Evolutionary conservation across 495 filamentous ascomycete genomes (phyloP), one percentile per base, ranked within the genome.

Genomic region (Thozetella sp.): DNA sequence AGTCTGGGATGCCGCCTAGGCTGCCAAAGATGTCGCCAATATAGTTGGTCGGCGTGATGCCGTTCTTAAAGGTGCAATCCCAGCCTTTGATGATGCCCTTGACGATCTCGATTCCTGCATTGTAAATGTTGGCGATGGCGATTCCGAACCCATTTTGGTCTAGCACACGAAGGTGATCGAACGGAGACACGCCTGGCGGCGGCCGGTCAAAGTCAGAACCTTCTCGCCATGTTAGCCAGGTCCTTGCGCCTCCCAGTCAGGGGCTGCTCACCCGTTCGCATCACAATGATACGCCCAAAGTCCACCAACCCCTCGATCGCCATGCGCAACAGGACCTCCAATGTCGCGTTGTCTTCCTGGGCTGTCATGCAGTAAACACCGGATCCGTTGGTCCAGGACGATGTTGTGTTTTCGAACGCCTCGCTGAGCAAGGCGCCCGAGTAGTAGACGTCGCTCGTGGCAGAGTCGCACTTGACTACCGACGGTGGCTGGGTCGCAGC

Each of bases 321-420:
- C 2, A 78, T 79, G n/a, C 90, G 84, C 24, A 91, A 65, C 25
- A 93, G 71, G 24, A 83, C 87, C 64, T 89, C 87, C 17, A 92
- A 82, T 0, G 81, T 86, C 3, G 88, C 89, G 64, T 88, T 92
- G 66, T 93, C 90, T 67, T 93, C 90, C 66, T 92, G 90, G 13
- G 88, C 88, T 3, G 81, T 86, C 60, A 83, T 80, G 76, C 89
- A 92, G 72, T 92, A 92, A 2, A 77, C 67, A 4, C 86, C 88
- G 0, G 80, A 82, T 19, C 88, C 89, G 63, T 90, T 90, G 0
- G 90, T 92, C 70, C 85, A 80, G 15, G 89, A 60, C 13, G 63
- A 73, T 25, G 88, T 90, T 23, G 80, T 87, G 60, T 89, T 89
- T 58, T 83, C 84, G 63, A 91, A 91, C 2, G 84, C 82, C 37